Base-by-base conservation (phyloP, 2,329 filamentous ascomycete genomes). In the Xylaria sp. region DNA sequence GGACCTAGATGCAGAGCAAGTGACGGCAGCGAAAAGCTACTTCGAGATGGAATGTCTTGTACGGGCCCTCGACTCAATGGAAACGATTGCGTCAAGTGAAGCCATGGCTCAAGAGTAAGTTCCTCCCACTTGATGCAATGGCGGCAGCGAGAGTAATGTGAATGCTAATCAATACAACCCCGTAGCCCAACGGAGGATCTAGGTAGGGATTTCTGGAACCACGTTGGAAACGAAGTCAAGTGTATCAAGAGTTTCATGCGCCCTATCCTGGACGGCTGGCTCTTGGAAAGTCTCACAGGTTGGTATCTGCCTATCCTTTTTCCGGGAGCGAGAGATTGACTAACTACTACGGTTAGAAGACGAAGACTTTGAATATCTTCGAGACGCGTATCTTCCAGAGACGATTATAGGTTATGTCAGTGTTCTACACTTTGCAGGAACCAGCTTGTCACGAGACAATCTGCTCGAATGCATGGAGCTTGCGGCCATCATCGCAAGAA, bases 381-480 rank as follows among this genome's bases (percentile, higher is more conserved):
- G 93, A 67, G 84, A 87, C 57, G 85, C 87, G 0, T 98, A 96
- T 76, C 83, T 99, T 2, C 94, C 95, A 1, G 93, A 97, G 74
- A 85, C 92, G 17, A 82, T 97, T 43, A 83, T 99, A 52, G 92
- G 91, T 2, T 97, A 95, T 75, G 87, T 95, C 73, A 89, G 86
- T 70, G 89, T 91, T 1, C 80, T 98, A 52, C 91, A 96, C 74
- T 91, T 90, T 72, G 90, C 91, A 0, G 92, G 92, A 3, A 88
- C 87, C 49, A 84, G 87, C 51, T 80, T 96, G 45, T 89, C 88
- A 47, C 88, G 92, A 45, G 91, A 94, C 61, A 86, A 90, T 67
- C 82, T 96, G 17, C 83, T 95, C 25, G 89, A 94, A 73, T 91
- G 89, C 71, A 94, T 99, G 91, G 92, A 97, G 62, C 81, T 99